Conservation (phyloP, 805 yeast genomes). For the Yarrowia sp. region DNA sequence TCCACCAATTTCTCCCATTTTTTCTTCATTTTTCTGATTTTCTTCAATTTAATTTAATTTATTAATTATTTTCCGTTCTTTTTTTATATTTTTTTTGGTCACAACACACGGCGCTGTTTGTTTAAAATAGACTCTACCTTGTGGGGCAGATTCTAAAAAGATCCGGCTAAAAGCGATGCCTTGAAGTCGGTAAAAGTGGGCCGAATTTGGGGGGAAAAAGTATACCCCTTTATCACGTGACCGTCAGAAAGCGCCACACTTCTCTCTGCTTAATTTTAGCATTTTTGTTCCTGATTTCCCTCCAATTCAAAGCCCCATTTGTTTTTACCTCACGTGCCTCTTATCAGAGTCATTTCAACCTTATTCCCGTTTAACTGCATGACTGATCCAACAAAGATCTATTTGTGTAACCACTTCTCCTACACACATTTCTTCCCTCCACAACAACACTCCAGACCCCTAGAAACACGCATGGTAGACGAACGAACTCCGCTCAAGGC, state of each 20-base stretch:
- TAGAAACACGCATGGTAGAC: conserved; percentile 3
- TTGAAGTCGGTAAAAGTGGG: no score
- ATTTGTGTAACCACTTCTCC: not conserved
- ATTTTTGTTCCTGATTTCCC: no score
- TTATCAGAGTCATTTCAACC: conserved; percentile 31
- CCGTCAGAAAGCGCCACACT: no score
- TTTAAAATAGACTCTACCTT: not conserved
- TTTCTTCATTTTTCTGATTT: no score
- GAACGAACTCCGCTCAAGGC: conserved; percentile 32
- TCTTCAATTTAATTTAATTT: not conserved
- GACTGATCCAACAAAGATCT: conserved; percentile 9
- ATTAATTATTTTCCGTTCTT: no score
- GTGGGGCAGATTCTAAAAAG: not conserved
- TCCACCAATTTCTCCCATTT: no score
- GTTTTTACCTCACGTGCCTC: conserved; percentile 5
- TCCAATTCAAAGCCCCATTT: no score
- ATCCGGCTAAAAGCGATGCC: conserved; percentile 5
- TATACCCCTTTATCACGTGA: no score
- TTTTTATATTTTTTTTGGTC: no score
- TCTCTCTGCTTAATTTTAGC: no score
- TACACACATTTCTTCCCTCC: not conserved
- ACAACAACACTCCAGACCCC: not conserved
- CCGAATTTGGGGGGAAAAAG: no score
- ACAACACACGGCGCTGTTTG: conserved; percentile 1
- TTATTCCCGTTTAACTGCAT: not conserved